A percentile compares a stretch with the other conserved stretches of the same genome.
Conservation (phyloP, 495 filamentous ascomycete genomes). For the Hypoxylon trugodes region DNA sequence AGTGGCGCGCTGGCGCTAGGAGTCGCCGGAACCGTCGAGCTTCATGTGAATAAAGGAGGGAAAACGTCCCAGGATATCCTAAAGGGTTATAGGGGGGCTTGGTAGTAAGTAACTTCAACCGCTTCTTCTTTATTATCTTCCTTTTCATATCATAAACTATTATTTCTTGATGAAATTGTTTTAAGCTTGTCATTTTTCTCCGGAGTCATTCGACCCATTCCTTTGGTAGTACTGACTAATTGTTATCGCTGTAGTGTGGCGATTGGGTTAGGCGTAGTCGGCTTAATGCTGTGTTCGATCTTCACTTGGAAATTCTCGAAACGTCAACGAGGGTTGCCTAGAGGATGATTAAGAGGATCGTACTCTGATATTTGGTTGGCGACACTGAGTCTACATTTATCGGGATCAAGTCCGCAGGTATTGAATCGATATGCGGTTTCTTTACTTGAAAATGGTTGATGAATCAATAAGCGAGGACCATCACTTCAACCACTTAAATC, state of each 20-base stretch:
- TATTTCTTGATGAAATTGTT: background rate
- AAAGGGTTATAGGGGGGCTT: conserved; percentile 51
- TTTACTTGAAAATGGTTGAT: conserved; percentile 1
- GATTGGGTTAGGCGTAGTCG: conserved; percentile 36
- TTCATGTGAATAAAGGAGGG: conserved; percentile 47
- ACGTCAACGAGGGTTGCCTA: conserved; percentile 6
- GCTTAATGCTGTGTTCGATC: conserved; percentile 33
- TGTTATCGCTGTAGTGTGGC: conserved; percentile 24
- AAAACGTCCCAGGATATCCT: conserved; percentile 45
- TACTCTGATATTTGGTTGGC: background rate
- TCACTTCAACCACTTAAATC: background rate
- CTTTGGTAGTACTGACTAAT: conserved; percentile 6
- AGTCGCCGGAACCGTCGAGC: conserved; percentile 58
- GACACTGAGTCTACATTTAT: background rate
- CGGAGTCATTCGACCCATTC: background rate
- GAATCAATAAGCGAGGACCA: conserved; percentile 2
- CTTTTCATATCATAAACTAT: background rate
- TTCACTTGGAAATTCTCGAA: conserved; percentile 43
- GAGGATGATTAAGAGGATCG: background rate
- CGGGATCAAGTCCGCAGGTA: too few relatives aligned
- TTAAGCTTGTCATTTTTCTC: background rate
- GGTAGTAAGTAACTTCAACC: conserved; percentile 38
- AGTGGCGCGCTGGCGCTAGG: conserved; percentile 57
- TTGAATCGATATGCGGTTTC: background rate
- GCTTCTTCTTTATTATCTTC: background rate